Conservation (phyloP, 2,329 filamentous ascomycete species). For the Phaeoacremonium minimum region DNA sequence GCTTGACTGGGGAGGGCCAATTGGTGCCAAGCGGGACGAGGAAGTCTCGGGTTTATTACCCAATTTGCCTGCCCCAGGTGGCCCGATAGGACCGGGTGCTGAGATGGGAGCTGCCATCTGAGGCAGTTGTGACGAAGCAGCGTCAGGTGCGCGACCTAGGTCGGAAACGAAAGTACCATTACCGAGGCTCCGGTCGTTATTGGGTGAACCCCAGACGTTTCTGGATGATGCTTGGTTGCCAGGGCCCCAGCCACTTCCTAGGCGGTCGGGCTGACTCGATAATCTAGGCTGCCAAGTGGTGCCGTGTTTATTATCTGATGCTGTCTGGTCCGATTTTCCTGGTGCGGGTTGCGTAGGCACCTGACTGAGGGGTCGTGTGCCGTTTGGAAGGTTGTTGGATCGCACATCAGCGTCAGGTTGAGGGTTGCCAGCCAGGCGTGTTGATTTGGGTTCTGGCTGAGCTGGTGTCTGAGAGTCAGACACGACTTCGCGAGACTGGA, state of each 20-base stretch:
- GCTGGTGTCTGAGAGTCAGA: slow-evolving; percentile 2
- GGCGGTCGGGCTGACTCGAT: slow-evolving; percentile 39
- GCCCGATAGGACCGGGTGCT: slow-evolving; percentile 40
- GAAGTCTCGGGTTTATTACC: slow-evolving; percentile 11
- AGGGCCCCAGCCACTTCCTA: slow-evolving; percentile 45
- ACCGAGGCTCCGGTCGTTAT: slow-evolving; percentile 66
- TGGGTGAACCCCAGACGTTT: slow-evolving; percentile 74
- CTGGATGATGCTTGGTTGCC: slow-evolving; percentile 39
- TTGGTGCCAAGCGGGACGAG: slow-evolving; percentile 14
- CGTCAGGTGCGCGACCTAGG: slow-evolving; percentile 44
- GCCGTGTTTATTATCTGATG: slow-evolving; percentile 21
- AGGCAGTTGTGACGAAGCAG: slow-evolving; percentile 26
- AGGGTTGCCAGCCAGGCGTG: slow-evolving; percentile 5
- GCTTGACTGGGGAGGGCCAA: slow-evolving; percentile 20
- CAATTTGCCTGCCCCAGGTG: slow-evolving; percentile 17
- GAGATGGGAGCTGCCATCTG: slow-evolving; percentile 20
- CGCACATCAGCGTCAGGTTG: slow-evolving; percentile 7
- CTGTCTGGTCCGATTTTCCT: slow-evolving; percentile 11
- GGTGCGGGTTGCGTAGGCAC: slow-evolving; percentile 3
- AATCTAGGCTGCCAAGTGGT: slow-evolving; percentile 32
- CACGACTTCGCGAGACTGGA: slow-evolving; percentile 13
- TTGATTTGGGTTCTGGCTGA: slow-evolving; percentile 8
- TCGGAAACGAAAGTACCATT: slow-evolving; percentile 73
- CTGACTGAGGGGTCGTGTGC: slow-evolving; percentile 9
- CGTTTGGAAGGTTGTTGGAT: slow-evolving; percentile 10